phyloP scores from a whole-genome alignment of 192 early-diverging fungal genomes.

The Podila epigama region DNA sequence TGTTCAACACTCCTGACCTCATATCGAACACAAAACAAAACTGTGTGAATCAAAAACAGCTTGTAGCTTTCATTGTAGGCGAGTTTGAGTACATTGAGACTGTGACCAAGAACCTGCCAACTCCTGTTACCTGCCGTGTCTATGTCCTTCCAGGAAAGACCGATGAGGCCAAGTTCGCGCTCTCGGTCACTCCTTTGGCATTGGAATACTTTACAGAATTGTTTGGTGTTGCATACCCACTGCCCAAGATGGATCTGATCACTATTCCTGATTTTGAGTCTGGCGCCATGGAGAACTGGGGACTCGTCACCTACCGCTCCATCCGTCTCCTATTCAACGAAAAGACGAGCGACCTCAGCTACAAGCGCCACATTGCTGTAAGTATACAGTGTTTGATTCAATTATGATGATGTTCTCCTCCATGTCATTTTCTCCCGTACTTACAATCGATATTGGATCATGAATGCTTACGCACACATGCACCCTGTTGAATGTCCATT shows the following conservation, averaged over 20 bases:
- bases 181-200: constrained; percentile 76
- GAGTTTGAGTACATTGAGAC: constrained; percentile 93
- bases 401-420: not conserved
- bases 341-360: constrained; percentile 71
- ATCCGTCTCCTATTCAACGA: constrained; percentile 87
- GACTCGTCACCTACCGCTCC: constrained; percentile 90
- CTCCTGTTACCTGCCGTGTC: constrained; percentile 82
- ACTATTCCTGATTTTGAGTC: constrained; percentile 94
- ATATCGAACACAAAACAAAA: no score
- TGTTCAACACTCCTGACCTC: no score
- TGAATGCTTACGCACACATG: no score
- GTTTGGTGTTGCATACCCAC: constrained; percentile 90
- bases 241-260: constrained; percentile 90
- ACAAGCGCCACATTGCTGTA: constrained; percentile 82
- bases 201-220: constrained; percentile 89
- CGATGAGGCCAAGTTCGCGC: constrained; percentile 84
- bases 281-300: constrained; percentile 98
- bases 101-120: constrained; percentile 69
- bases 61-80: constrained; percentile 92
- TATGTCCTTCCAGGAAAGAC: constrained; percentile 84
- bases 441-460: no score
- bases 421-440: no score
- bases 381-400: not conserved
- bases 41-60: no score
- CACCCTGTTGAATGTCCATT: not conserved